Evolutionary conservation across 768 basidiomycete genomes (phyloP).

Genomic region (Tubosaeta brunneosetosa): DNA sequence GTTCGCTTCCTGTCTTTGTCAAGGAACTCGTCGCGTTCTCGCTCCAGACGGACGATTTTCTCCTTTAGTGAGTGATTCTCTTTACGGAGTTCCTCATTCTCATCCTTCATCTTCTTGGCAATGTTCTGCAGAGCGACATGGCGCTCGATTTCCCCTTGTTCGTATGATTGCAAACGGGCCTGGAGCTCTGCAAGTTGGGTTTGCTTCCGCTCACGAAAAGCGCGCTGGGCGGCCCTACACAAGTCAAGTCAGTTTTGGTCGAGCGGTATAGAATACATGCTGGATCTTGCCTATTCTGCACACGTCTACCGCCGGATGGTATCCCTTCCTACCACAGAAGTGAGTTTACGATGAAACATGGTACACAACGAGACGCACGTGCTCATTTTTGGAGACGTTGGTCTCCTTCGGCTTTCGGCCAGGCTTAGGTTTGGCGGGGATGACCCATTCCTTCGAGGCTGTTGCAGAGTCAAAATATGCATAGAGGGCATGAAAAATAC

Average conservation of each 20-base stretch:
- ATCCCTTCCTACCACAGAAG: constrained; percentile 36
- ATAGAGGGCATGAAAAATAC: neutral
- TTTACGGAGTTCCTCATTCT: constrained; percentile 68
- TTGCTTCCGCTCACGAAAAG: constrained; percentile 87
- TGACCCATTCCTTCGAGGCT: constrained; percentile 91
- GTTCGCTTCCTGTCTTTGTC: constrained; percentile 53
- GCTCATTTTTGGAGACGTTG: constrained; percentile 36
- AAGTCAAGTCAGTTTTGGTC: constrained; percentile 6
- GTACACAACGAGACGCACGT: constrained; percentile 38
- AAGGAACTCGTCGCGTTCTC: constrained; percentile 26
- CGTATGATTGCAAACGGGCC: constrained; percentile 77
- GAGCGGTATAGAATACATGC: neutral
- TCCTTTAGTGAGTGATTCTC: constrained; percentile 64
- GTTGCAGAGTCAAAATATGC: constrained; percentile 1
- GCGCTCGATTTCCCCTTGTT: constrained; percentile 87
- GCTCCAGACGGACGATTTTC: constrained; percentile 41
- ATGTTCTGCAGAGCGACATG: constrained; percentile 80
- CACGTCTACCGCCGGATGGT: constrained; percentile 54
- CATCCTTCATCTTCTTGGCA: constrained; percentile 81
- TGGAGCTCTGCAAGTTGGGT: constrained; percentile 84
- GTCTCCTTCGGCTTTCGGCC: constrained; percentile 79
- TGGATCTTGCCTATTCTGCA: constrained; percentile 63
- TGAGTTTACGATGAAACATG: constrained; percentile 6
- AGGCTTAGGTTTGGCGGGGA: constrained; percentile 81
- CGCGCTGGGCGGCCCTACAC: constrained; percentile 79